Evolutionary conservation across 495 filamentous ascomycete species (phyloP).

Genomic region (Aspergillus taichungensis): DNA sequence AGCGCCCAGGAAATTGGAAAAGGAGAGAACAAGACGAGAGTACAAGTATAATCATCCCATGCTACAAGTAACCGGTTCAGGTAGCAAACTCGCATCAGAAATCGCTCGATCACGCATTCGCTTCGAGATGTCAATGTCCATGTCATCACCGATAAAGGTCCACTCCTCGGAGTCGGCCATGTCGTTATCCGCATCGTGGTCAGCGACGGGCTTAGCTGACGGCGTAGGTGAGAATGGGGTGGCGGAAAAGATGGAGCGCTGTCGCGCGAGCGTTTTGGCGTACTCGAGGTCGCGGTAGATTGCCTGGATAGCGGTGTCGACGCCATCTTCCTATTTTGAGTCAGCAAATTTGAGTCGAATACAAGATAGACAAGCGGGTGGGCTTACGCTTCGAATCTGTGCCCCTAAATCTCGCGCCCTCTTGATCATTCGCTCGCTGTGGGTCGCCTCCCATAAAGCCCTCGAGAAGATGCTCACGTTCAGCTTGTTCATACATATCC

Average conservation of each 20-base stretch:
- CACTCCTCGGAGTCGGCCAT: slow-evolving; percentile 51
- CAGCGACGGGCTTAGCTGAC: slow-evolving; percentile 23
- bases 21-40: no score
- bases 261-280: slow-evolving; percentile 76
- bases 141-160: slow-evolving; percentile 67
- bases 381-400: slow-evolving; percentile 73
- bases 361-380: background rate
- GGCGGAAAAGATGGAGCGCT: slow-evolving; percentile 35
- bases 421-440: slow-evolving; percentile 78
- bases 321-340: slow-evolving; percentile 67
- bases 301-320: slow-evolving; percentile 78
- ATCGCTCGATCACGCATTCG: slow-evolving; percentile 27
- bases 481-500: slow-evolving; percentile 80
- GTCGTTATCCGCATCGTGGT: slow-evolving; percentile 33
- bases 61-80: slow-evolving; percentile 1
- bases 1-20: no score
- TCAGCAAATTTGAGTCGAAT: background rate
- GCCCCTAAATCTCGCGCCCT: slow-evolving; percentile 76
- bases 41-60: no score
- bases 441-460: slow-evolving; percentile 86
- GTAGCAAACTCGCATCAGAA: slow-evolving; percentile 17
- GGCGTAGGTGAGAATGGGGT: slow-evolving; percentile 35
- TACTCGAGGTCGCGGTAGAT: slow-evolving; percentile 96
- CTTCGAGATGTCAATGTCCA: slow-evolving; percentile 44
- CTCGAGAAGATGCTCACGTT: slow-evolving; percentile 73